Conservation (phyloP, 2,329 filamentous ascomycete genomes). For the Cladophialophora yegresii region DNA sequence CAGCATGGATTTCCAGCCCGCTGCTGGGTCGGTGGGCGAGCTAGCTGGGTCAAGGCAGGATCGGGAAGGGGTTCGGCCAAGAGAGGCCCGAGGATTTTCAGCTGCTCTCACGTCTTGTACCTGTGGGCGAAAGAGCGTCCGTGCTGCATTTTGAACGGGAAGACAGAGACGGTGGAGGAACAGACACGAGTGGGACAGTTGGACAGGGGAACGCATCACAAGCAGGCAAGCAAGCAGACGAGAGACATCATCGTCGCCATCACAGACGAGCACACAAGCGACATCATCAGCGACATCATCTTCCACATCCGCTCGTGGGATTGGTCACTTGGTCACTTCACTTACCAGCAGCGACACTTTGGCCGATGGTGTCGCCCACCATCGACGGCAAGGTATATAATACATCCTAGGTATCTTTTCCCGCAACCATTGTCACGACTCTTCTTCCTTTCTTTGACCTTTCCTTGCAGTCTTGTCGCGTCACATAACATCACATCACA, state of each 20-base stretch:
- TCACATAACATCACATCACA: background rate
- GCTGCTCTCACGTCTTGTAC: conserved; percentile 4
- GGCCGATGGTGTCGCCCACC: background rate
- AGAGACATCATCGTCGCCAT: too few relatives aligned
- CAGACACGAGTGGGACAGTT: background rate
- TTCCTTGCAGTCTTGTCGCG: background rate
- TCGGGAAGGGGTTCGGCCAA: too few relatives aligned
- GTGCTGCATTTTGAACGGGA: background rate
- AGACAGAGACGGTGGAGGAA: background rate
- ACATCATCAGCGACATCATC: background rate
- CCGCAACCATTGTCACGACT: background rate
- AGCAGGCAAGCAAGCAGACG: too few relatives aligned
- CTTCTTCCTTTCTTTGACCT: background rate
- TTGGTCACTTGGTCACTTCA: background rate
- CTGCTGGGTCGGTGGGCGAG: background rate
- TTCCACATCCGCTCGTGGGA: background rate
- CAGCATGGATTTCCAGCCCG: conserved; percentile 6
- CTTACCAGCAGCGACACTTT: background rate
- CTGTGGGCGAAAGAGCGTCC: background rate
- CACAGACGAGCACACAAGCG: too few relatives aligned
- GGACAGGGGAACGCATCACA: background rate
- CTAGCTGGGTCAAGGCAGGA: background rate
- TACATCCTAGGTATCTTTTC: too few relatives aligned
- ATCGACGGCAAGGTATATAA: background rate
- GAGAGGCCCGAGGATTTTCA: conserved; percentile 9